Base-by-base conservation (phyloP, 352 stramenopile genomes). In the Phytophthora vignae region DNA sequence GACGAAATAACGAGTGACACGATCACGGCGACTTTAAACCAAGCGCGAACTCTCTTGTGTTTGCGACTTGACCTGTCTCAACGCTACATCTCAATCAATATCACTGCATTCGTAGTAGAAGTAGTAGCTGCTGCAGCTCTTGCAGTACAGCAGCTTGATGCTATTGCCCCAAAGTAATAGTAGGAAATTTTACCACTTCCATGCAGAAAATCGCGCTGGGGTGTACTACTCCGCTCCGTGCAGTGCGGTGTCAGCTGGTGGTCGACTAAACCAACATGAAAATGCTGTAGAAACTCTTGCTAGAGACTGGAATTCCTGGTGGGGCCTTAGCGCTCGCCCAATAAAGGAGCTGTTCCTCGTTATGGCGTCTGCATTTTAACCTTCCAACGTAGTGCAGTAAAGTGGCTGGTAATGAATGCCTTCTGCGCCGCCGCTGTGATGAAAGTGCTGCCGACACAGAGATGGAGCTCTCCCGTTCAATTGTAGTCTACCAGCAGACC, bases 61-160 rank as follows among this genome's bases (percentile, higher is more conserved):
- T 79, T 74, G 81, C 70, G 71, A 63, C 85, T 93, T 95, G 87
- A 95, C 87, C 87, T 95, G 87, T 95, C 87, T 95, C 85, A 93
- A 84, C 64, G 87, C 87, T 78, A 94, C 83, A 94, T 84, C 55
- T 54, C 29, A 11, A 72, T 53, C 42, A 49, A 58, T 15, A 9
- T 74, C 2, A 15, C 60, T 55, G 38, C 19, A 44, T 63, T 71
- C 36, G n/a, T 63, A 29, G 17, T 10, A 49, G 44, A 11, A 33
- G n/a, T 22, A 67, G 60, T 36, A 60, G 31, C 25, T 40, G 49
- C 15, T 44, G 2, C 0, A 14, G 38, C 14, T 44, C 10, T 4
- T 14, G 38, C 2, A n/a, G 38, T 2, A 44, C 10, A 9, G 29
- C 29, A 33, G 6, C 6, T 33, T 10, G 29, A 33, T 31, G 27